phyloP scores from a whole-genome alignment of 441 rosid genomes.

The Croton laevigatus region DNA sequence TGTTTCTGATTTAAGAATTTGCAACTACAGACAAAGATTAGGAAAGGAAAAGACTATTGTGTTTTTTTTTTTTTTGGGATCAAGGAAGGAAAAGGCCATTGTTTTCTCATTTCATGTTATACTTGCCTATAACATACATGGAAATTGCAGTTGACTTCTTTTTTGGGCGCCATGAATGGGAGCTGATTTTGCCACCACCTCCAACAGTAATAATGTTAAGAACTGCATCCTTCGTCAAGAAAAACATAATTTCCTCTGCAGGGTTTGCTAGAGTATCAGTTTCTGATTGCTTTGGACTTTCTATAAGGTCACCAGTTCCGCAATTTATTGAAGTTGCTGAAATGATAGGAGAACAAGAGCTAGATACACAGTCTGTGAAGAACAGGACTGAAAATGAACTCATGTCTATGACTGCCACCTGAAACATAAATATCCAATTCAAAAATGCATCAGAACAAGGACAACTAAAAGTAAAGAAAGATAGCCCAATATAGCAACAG shows the following conservation, averaged over 20 bases:
- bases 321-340: constrained; percentile 43
- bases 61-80: neutral
- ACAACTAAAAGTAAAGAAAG: constrained; percentile 11
- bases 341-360: constrained; percentile 45
- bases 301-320: constrained; percentile 27
- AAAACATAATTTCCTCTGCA: constrained; percentile 38
- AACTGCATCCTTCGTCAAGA: constrained; percentile 52
- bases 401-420: constrained; percentile 63
- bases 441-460: constrained; percentile 20
- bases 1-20: constrained; percentile 12
- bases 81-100: neutral
- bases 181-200: constrained; percentile 36
- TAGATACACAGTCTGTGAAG: constrained; percentile 35
- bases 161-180: constrained; percentile 46
- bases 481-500: constrained; percentile 12
- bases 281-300: constrained; percentile 37
- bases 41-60: neutral
- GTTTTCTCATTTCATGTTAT: constrained; percentile 12
- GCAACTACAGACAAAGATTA: constrained; percentile 1
- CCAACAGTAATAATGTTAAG: constrained; percentile 39
- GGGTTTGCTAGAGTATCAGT: constrained; percentile 28
- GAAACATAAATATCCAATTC: constrained; percentile 28
- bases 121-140: constrained; percentile 64
- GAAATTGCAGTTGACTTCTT: constrained; percentile 50
- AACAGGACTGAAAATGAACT: constrained; percentile 49